A percentile compares a stretch with the other conserved stretches of the same genome.
phyloP scores from a whole-genome alignment of 192 early-diverging fungal species.

The Coemansia pectinata region DNA sequence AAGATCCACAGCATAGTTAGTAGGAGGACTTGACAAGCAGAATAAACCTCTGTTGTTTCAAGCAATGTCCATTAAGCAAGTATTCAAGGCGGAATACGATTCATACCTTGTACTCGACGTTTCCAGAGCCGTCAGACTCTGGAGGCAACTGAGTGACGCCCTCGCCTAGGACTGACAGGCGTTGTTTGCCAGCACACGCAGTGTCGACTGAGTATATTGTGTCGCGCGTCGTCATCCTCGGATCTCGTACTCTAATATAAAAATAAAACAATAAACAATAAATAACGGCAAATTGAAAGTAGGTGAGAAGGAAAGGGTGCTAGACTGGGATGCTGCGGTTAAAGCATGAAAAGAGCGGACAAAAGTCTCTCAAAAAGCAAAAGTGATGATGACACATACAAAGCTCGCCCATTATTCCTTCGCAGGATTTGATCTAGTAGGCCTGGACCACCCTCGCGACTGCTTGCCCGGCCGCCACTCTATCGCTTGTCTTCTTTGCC shows the following conservation, averaged over 20 bases:
- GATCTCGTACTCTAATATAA: neutral
- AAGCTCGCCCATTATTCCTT: neutral
- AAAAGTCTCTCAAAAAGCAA: neutral
- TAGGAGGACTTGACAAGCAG: neutral
- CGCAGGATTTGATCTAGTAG: neutral
- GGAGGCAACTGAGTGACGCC: slow-evolving; percentile 61
- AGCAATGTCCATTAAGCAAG: neutral
- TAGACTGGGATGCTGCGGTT: neutral
- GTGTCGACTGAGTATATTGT: slow-evolving; percentile 44
- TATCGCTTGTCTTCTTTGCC: neutral
- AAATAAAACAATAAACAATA: neutral
- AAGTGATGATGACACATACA: neutral
- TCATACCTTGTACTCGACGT: slow-evolving; percentile 90
- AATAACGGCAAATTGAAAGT: neutral
- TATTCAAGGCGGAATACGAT: neutral
- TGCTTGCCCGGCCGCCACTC: neutral
- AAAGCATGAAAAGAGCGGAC: neutral
- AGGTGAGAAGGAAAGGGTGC: neutral
- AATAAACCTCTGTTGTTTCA: neutral
- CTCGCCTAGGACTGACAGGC: slow-evolving; percentile 37
- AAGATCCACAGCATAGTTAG: neutral
- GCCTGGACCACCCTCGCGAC: neutral
- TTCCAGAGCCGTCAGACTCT: slow-evolving; percentile 82
- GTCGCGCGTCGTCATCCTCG: slow-evolving; percentile 44
- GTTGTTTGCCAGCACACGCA: slow-evolving; percentile 4